Percentiles rank a stretch among this genome's conserved stretches.
phyloP scores from a whole-genome alignment of 306 rosid genomes.

The Oxytropis ochrocephala region DNA sequence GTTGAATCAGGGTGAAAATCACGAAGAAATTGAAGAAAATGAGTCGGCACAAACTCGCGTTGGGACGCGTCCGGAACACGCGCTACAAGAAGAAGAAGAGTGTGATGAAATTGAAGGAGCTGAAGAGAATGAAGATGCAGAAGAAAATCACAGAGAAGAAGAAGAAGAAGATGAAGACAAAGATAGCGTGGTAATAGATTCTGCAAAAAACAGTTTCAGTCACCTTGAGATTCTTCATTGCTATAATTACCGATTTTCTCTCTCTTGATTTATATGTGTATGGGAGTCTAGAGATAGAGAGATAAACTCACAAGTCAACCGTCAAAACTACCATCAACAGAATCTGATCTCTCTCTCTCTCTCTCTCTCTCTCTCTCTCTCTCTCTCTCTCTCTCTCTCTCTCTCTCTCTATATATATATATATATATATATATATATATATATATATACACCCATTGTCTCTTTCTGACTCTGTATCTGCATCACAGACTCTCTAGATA shows the following conservation, averaged over 20 bases:
- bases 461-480: conserved; percentile 50
- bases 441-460: background rate
- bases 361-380: background rate
- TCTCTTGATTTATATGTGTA: conserved; percentile 40
- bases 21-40: conserved; percentile 31
- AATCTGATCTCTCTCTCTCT: conserved; percentile 37
- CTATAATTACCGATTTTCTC: conserved; percentile 21
- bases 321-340: conserved; percentile 53
- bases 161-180: background rate
- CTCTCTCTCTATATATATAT: background rate
- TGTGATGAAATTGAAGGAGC: conserved; percentile 30
- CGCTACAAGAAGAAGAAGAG: conserved; percentile 37
- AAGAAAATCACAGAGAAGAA: conserved; percentile 17
- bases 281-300: conserved; percentile 40
- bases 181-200: conserved; percentile 17
- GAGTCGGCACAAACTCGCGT: too few relatives aligned
- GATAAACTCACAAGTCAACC: conserved; percentile 64
- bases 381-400: too few relatives aligned
- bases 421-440: background rate
- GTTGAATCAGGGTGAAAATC: conserved; percentile 47
- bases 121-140: conserved; percentile 29
- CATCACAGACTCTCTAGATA: conserved; percentile 12
- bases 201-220: background rate
- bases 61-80: background rate
- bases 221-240: conserved; percentile 29